Conservation (phyloP, 306 rosid species). For the Pueraria montana region DNA sequence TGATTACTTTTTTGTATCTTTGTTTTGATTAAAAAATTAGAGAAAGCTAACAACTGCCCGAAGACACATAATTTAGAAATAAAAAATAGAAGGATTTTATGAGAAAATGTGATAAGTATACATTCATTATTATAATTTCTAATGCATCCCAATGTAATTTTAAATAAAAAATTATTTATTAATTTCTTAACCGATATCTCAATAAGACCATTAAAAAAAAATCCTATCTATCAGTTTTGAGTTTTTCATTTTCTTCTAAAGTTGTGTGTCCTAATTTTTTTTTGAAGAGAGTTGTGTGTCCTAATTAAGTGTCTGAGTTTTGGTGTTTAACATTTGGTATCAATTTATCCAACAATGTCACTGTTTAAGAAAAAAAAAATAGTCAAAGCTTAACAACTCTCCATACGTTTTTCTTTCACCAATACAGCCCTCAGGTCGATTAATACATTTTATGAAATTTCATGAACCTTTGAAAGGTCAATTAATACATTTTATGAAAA, state of each 20-base stretch:
- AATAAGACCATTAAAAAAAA: neutral
- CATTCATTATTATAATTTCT: too few species aligned
- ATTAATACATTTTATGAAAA: conserved; percentile 34
- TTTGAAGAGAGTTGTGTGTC: neutral
- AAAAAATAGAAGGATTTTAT: neutral
- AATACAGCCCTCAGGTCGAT: neutral
- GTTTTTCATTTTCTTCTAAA: neutral
- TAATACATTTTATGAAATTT: conserved; percentile 3
- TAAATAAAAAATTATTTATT: too few species aligned
- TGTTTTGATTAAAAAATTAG: neutral
- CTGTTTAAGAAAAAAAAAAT: too few species aligned
- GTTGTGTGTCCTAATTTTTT: neutral
- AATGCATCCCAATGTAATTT: too few species aligned
- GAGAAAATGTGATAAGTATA: neutral
- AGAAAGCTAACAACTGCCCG: neutral
- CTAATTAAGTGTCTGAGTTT: neutral
- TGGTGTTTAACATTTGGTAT: neutral
- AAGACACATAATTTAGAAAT: neutral
- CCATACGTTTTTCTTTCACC: too few species aligned
- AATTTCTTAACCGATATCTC: too few species aligned
- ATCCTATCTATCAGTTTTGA: neutral
- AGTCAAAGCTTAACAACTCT: too few species aligned
- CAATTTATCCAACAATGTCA: too few species aligned
- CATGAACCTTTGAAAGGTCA: neutral
- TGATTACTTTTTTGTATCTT: neutral